Evolutionary conservation across 148 eudicot species (phyloP).

Genomic region (Salicornia ramosissima): DNA sequence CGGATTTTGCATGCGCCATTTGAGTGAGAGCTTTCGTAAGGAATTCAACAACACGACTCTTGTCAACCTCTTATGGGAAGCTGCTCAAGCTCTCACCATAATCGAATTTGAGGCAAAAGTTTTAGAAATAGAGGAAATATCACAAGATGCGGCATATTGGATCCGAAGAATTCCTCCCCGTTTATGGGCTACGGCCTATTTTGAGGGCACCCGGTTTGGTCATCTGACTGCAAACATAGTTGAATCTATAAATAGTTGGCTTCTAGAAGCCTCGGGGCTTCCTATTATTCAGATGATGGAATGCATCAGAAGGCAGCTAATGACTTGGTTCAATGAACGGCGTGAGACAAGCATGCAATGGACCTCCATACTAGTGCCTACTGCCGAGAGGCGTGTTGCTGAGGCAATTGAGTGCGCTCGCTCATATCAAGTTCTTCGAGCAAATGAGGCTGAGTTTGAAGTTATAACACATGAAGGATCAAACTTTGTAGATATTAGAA

Average conservation of each 20-base stretch:
- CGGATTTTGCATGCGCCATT: conserved; percentile 52
- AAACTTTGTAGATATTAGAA: conserved; percentile 45
- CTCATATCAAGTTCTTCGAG: conserved; percentile 46
- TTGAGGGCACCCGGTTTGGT: conserved; percentile 60
- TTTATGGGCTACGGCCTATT: conserved; percentile 57
- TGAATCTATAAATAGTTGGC: conserved; percentile 43
- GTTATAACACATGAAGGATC: conserved; percentile 50
- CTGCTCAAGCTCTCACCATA: conserved; percentile 44
- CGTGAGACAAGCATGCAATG: conserved; percentile 54
- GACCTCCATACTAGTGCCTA: conserved; percentile 50
- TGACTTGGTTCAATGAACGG: conserved; percentile 65
- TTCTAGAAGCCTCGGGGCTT: conserved; percentile 49
- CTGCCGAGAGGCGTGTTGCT: conserved; percentile 43
- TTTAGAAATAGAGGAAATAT: conserved; percentile 41
- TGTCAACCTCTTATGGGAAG: conserved; percentile 49
- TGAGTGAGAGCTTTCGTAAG: conserved; percentile 51
- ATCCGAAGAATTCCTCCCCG: conserved; percentile 46
- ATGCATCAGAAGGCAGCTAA: conserved; percentile 47
- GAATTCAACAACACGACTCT: conserved; percentile 44
- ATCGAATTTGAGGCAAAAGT: conserved; percentile 44
- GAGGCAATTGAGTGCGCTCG: conserved; percentile 56
- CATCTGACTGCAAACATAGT: conserved; percentile 47
- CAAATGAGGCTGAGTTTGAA: conserved; percentile 58
- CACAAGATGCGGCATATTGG: conserved; percentile 55
- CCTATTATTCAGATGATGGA: conserved; percentile 62